Evolutionary conservation across 208 protist genomes (phyloP).

Genomic region (Crithidia brevicula): DNA sequence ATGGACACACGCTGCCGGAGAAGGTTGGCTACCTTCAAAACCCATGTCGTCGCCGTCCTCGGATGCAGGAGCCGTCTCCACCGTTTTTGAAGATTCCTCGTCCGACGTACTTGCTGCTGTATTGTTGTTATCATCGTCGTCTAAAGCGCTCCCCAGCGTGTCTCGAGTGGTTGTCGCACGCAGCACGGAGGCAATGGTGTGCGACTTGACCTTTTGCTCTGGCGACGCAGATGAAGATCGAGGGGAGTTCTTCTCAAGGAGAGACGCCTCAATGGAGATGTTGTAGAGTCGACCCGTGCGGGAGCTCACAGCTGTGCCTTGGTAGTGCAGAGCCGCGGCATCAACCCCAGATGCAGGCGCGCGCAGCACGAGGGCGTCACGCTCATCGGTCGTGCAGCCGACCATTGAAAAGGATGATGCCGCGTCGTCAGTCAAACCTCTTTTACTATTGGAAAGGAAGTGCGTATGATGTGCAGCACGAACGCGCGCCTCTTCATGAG

Average conservation of each 20-base stretch:
- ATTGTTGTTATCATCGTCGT: background rate
- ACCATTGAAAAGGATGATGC: too few relatives aligned
- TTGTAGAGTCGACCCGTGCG: slow-evolving; percentile 10
- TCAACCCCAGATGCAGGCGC: background rate
- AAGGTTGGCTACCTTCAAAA: too few relatives aligned
- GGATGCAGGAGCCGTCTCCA: background rate
- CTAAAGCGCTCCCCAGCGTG: background rate
- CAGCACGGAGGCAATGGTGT: background rate
- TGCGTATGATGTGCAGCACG: background rate
- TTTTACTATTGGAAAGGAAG: too few relatives aligned
- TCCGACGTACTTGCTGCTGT: background rate
- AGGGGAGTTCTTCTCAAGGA: background rate
- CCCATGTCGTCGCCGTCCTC: too few relatives aligned
- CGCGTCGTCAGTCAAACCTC: too few relatives aligned
- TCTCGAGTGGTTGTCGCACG: background rate
- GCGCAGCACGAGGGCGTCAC: too few relatives aligned
- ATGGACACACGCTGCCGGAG: too few relatives aligned
- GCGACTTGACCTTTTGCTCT: too few relatives aligned
- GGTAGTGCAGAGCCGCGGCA: background rate
- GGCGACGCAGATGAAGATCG: too few relatives aligned
- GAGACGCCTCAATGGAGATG: slow-evolving; percentile 21
- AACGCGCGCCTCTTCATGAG: background rate
- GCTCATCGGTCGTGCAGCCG: too few relatives aligned
- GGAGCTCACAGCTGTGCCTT: slow-evolving; percentile 11
- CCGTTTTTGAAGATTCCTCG: background rate